These are phyloP conservation scores for Akanthomyces muscarius DNA, from an alignment of 2,329 filamentous ascomycete genomes.

Conservation along the genomic window DNA sequence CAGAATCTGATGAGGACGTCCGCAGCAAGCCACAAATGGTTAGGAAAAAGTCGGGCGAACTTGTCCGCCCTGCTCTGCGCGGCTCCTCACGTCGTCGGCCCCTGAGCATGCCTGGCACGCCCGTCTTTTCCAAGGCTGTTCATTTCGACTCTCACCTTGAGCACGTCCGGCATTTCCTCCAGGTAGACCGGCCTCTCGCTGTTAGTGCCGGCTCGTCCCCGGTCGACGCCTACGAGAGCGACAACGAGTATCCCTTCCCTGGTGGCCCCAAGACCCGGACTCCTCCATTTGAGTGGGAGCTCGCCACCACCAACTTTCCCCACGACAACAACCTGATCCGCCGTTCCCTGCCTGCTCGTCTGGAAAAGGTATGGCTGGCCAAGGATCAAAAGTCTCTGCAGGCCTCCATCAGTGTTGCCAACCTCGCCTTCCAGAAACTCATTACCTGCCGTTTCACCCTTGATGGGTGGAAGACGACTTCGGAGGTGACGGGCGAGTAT, in stretches of 20 bases:
- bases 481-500: constrained; percentile 87
- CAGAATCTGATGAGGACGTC: constrained; percentile 59
- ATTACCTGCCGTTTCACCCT: constrained; percentile 93
- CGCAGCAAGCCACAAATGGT: constrained; percentile 81
- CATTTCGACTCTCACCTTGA: constrained; percentile 97
- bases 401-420: constrained; percentile 79
- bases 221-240: constrained; percentile 80
- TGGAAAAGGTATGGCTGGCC: constrained; percentile 85
- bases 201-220: constrained; percentile 94
- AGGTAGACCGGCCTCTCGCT: constrained; percentile 90
- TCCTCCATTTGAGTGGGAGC: constrained; percentile 77
- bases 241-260: constrained; percentile 83
- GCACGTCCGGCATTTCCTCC: constrained; percentile 91
- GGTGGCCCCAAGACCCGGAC: constrained; percentile 42
- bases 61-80: constrained; percentile 87
- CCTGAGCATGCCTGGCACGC: constrained; percentile 95
- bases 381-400: constrained; percentile 81
- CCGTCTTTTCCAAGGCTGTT: constrained; percentile 93
- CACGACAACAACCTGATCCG: constrained; percentile 51
- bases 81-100: constrained; percentile 75
- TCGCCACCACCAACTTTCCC: constrained; percentile 80
- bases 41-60: constrained; percentile 95
- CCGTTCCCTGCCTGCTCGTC: constrained; percentile 63
- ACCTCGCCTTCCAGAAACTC: constrained; percentile 82
- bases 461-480: constrained; percentile 98